phyloP scores from a whole-genome alignment of 1,284 basidiomycete genomes.

The Taiwanofungus camphoratus region DNA sequence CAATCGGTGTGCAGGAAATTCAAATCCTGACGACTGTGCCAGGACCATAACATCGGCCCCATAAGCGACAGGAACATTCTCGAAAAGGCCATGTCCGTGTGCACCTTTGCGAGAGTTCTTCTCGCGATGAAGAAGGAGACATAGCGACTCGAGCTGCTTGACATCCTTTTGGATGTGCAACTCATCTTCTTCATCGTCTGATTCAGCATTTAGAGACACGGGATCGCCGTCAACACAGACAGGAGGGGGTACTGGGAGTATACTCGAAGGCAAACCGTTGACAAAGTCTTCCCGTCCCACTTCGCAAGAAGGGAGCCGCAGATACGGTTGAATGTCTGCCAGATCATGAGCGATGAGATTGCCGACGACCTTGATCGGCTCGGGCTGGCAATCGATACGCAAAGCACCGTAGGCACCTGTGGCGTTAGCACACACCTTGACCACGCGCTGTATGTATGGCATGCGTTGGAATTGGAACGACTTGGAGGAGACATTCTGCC shows the following conservation, averaged over 20 bases:
- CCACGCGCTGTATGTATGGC: slow-evolving; percentile 80
- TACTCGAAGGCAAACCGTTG: too few species aligned
- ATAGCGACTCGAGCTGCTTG: slow-evolving; percentile 35
- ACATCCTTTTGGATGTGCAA: slow-evolving; percentile 45
- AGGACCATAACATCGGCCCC: slow-evolving; percentile 65
- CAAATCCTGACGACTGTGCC: slow-evolving; percentile 28
- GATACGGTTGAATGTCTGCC: slow-evolving; percentile 55
- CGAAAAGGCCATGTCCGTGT: slow-evolving; percentile 15
- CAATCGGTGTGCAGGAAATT: slow-evolving; percentile 62
- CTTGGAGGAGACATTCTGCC: slow-evolving; percentile 37
- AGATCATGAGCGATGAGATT: slow-evolving; percentile 67
- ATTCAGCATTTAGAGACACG: slow-evolving; percentile 5
- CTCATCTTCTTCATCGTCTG: slow-evolving; percentile 35
- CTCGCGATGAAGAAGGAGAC: slow-evolving; percentile 32
- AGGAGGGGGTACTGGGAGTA: not conserved
- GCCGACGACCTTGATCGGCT: slow-evolving; percentile 54
- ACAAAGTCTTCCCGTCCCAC: not conserved
- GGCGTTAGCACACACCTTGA: slow-evolving; percentile 81
- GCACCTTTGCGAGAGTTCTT: slow-evolving; percentile 14
- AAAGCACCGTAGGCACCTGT: slow-evolving; percentile 89
- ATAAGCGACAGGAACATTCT: slow-evolving; percentile 24
- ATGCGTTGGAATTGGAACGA: slow-evolving; percentile 80
- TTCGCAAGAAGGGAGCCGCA: slow-evolving; percentile 7
- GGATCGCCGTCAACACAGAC: not conserved
- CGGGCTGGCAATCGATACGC: slow-evolving; percentile 65